A percentile compares a stretch with the other conserved stretches of the same genome.
Evolutionary conservation across 1,284 basidiomycete species (phyloP).

Genomic region (Vanrija sp.): DNA sequence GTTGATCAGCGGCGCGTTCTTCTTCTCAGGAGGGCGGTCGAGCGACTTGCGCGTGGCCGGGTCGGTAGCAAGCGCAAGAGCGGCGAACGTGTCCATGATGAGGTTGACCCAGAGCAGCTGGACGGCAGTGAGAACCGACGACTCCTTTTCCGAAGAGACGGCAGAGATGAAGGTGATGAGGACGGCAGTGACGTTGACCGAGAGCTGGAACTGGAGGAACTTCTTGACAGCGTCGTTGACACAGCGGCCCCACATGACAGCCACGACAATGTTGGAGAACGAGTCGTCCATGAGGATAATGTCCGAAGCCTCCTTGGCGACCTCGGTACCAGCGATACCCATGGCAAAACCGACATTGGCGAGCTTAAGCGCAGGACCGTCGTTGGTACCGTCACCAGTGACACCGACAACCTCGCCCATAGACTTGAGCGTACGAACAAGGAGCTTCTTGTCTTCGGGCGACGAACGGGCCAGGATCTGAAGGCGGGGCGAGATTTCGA

Average conservation of each 20-base stretch:
- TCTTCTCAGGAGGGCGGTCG: constrained; percentile 84
- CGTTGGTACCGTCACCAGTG: constrained; percentile 97
- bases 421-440: constrained; percentile 82
- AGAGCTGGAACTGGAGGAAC: constrained; percentile 97
- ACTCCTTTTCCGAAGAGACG: constrained; percentile 69
- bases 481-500: constrained; percentile 55
- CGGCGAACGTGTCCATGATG: constrained; percentile 97
- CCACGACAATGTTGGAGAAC: constrained; percentile 91
- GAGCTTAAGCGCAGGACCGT: constrained; percentile 92
- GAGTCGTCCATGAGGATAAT: constrained; percentile 99
- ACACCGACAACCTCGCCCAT: constrained; percentile 93
- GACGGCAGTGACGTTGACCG: constrained; percentile 93
- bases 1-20: constrained; percentile 80
- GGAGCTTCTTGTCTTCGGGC: constrained; percentile 91
- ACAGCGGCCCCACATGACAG: constrained; percentile 98
- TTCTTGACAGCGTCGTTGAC: constrained; percentile 97
- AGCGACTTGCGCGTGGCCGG: constrained; percentile 78
- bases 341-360: constrained; percentile 94
- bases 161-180: constrained; percentile 89
- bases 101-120: constrained; percentile 73
- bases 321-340: constrained; percentile 98
- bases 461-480: constrained; percentile 84
- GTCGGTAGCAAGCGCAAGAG: constrained; percentile 92
- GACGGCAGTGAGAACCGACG: constrained; percentile 86
- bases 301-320: constrained; percentile 98